Evolutionary conservation across 2,329 filamentous ascomycete genomes (phyloP).

Genomic region (Leptodontidium sp.): DNA sequence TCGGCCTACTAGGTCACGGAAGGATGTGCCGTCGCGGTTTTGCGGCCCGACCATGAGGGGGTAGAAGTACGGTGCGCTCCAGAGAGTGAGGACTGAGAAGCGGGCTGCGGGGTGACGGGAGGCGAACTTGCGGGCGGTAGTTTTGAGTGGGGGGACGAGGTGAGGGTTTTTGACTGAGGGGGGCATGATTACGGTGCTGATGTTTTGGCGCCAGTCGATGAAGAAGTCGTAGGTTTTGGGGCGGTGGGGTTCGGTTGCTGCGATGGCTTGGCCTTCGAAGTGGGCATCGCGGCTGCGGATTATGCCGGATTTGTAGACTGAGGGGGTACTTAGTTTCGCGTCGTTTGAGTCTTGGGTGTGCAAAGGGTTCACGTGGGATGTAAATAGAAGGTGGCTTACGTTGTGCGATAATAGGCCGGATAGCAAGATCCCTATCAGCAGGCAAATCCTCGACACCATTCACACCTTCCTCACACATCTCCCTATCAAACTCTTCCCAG

Average conservation of each 20-base stretch:
- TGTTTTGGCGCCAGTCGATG: conserved; percentile 50
- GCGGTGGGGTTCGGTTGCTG: conserved; percentile 49
- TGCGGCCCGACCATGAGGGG: conserved; percentile 39
- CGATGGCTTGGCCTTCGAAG: conserved; percentile 50
- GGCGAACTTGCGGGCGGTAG: conserved; percentile 45
- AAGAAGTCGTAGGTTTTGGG: conserved; percentile 51
- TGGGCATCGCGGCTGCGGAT: conserved; percentile 47
- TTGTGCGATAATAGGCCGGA: conserved; percentile 53
- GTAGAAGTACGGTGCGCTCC: conserved; percentile 59
- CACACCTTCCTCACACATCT: conserved; percentile 36
- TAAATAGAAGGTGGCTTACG: conserved; percentile 34
- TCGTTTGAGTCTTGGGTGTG: neutral
- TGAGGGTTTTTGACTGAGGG: conserved; percentile 47
- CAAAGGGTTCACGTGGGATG: no score
- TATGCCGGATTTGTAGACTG: conserved; percentile 56
- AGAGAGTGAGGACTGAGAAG: conserved; percentile 56
- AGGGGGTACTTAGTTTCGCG: neutral
- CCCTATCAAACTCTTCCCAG: conserved; percentile 48
- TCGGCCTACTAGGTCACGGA: no score
- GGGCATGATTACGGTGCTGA: conserved; percentile 39
- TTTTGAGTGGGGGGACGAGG: conserved; percentile 48
- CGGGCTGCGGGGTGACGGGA: conserved; percentile 40
- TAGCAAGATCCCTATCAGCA: conserved; percentile 51
- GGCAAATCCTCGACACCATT: conserved; percentile 46
- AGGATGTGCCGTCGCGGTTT: no score